These are phyloP conservation scores for Botrytis fabae DNA, from an alignment of 2,329 filamentous ascomycete species.

Conservation along the genomic window DNA sequence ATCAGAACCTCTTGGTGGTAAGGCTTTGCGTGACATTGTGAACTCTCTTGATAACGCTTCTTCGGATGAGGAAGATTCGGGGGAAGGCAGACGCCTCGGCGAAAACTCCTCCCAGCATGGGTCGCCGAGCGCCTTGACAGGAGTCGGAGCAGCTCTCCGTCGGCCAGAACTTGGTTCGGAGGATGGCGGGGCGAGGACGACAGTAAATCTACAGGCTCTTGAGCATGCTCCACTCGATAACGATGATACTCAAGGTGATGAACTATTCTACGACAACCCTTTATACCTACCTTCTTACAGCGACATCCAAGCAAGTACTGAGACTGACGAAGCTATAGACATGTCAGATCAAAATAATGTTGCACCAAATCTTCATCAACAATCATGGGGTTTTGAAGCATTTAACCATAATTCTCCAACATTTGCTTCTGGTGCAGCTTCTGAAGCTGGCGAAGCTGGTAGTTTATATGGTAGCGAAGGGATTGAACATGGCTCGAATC, in stretches of 20 bases:
- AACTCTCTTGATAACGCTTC: conserved; percentile 58
- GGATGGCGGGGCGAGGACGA: conserved; percentile 37
- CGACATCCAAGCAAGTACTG: conserved; percentile 35
- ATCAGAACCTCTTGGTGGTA: conserved; percentile 73
- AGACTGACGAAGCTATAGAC: conserved; percentile 37
- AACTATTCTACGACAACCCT: conserved; percentile 22
- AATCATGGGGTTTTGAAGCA: background rate
- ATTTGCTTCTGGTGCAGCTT: conserved; percentile 34
- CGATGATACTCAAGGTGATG: conserved; percentile 31
- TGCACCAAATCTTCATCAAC: conserved; percentile 20
- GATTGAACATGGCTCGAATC: conserved; percentile 39
- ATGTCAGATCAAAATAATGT: conserved; percentile 29
- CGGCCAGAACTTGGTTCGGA: conserved; percentile 58
- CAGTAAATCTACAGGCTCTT: conserved; percentile 34
- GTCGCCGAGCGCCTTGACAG: conserved; percentile 84
- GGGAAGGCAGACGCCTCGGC: conserved; percentile 87
- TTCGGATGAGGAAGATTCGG: conserved; percentile 55
- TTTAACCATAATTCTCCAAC: conserved; percentile 23
- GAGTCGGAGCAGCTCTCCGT: conserved; percentile 74
- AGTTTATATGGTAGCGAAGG: conserved; percentile 33
- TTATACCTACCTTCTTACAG: conserved; percentile 30
- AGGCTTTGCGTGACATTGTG: conserved; percentile 69
- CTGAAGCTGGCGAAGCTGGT: conserved; percentile 29
- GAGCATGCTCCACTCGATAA: conserved; percentile 36
- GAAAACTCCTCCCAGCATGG: conserved; percentile 80